These are phyloP conservation scores for Colletotrichum zoysiae DNA, from an alignment of 2,329 filamentous ascomycete species.

Conservation along the genomic window DNA sequence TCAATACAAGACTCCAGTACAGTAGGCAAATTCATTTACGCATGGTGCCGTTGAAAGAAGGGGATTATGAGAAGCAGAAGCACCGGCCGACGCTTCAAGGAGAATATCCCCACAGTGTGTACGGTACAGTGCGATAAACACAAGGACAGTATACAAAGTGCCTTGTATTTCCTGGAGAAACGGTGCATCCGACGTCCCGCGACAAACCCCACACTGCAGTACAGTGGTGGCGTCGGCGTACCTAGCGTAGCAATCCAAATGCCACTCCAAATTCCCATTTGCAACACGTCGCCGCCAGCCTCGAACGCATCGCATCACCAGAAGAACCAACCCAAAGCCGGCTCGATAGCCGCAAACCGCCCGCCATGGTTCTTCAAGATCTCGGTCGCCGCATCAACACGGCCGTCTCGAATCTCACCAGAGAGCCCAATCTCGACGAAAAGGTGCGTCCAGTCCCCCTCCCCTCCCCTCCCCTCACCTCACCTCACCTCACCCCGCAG, in stretches of 20 bases:
- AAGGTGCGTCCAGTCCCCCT: slow-evolving; percentile 72
- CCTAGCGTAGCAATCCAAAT: slow-evolving; percentile 33
- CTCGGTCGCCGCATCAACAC: slow-evolving; percentile 97
- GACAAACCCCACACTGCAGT: slow-evolving; percentile 20
- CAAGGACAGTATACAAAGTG: not conserved
- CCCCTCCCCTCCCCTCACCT: no score
- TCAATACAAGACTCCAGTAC: no score
- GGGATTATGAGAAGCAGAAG: no score
- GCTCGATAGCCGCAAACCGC: slow-evolving; percentile 43
- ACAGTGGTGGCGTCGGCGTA: not conserved
- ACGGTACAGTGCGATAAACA: accelerated
- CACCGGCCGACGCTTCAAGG: no score
- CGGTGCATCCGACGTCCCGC: slow-evolving; percentile 24
- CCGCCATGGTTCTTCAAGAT: slow-evolving; percentile 96
- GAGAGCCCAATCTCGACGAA: slow-evolving; percentile 94
- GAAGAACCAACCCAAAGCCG: slow-evolving; percentile 37
- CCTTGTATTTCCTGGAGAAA: slow-evolving; percentile 22
- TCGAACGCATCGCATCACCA: slow-evolving; percentile 18
- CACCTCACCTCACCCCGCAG: not conserved
- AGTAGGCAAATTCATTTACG: no score
- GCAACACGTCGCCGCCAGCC: slow-evolving; percentile 37
- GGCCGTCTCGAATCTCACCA: slow-evolving; percentile 92
- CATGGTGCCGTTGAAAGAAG: no score
- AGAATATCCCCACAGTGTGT: not conserved
- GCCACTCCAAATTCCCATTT: slow-evolving; percentile 42